Conservation (phyloP, 352 stramenopile species). For the Plasmopara viticola region DNA sequence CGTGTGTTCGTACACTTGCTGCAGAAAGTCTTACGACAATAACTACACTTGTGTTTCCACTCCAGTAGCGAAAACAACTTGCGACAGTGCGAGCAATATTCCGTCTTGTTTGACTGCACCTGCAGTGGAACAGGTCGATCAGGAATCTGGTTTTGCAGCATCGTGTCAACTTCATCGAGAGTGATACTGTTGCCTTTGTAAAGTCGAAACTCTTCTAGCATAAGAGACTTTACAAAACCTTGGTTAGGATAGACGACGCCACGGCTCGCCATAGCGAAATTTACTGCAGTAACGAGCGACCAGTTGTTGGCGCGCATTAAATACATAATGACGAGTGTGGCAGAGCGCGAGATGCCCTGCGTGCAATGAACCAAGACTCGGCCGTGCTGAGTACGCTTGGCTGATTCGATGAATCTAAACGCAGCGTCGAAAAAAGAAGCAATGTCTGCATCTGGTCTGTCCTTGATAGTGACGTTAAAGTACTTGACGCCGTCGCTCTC, state of each 20-base stretch:
- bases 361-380: conserved; percentile 81
- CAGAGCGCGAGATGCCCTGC: conserved; percentile 77
- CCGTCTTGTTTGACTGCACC: conserved; percentile 50
- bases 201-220: conserved; percentile 68
- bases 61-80: conserved; percentile 78
- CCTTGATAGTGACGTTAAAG: conserved; percentile 76
- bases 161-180: conserved; percentile 58
- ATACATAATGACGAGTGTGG: conserved; percentile 83
- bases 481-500: conserved; percentile 62
- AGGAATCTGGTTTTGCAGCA: conserved; percentile 67
- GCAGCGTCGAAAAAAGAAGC: conserved; percentile 57
- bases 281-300: conserved; percentile 78
- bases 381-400: conserved; percentile 67
- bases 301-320: conserved; percentile 79
- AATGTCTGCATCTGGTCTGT: conserved; percentile 67
- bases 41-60: conserved; percentile 82
- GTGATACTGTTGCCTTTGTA: conserved; percentile 76
- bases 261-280: conserved; percentile 69
- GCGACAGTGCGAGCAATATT: conserved; percentile 60
- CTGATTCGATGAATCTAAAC: conserved; percentile 72
- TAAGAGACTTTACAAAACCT: conserved; percentile 68
- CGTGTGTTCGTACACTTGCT: conserved; percentile 79
- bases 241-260: conserved; percentile 81
- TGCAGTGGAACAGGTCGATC: conserved; percentile 69
- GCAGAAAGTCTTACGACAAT: conserved; percentile 73